Conservation (phyloP, 768 basidiomycete species). For the Leccinum fibrillosum region DNA sequence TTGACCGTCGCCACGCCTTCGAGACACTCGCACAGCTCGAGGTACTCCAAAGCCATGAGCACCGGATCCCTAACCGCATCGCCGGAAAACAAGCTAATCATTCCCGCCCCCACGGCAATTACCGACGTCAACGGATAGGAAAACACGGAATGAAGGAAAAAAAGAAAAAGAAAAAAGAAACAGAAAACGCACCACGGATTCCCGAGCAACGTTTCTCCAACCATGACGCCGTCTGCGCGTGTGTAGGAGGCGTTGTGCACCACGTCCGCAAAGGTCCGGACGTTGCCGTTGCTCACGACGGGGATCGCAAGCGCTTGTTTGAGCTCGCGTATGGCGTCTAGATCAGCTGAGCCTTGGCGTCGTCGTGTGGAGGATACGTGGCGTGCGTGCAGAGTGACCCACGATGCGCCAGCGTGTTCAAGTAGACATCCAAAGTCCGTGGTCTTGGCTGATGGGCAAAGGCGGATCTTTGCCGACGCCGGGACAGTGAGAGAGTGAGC, state of each 20-base stretch:
- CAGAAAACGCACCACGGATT: conserved; percentile 61
- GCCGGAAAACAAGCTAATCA: conserved; percentile 52
- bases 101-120: neutral
- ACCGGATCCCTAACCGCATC: conserved; percentile 58
- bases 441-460: conserved; percentile 53
- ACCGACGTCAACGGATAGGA: neutral
- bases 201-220: conserved; percentile 70
- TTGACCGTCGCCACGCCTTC: conserved; percentile 47
- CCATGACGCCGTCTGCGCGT: conserved; percentile 74
- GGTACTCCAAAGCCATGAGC: conserved; percentile 65
- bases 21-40: conserved; percentile 54
- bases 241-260: conserved; percentile 51
- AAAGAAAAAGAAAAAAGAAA: neutral
- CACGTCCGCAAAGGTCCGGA: conserved; percentile 57
- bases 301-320: conserved; percentile 51
- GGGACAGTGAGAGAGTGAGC: conserved; percentile 60
- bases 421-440: conserved; percentile 53
- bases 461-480: conserved; percentile 60
- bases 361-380: conserved; percentile 68
- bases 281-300: conserved; percentile 79
- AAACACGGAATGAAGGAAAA: neutral
- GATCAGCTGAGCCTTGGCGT: conserved; percentile 68
- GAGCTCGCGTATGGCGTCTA: conserved; percentile 54
- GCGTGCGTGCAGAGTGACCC: conserved; percentile 73
- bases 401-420: conserved; percentile 64